Conservation (phyloP, 768 basidiomycete genomes). For the Lepiota brunneoincarnata region DNA sequence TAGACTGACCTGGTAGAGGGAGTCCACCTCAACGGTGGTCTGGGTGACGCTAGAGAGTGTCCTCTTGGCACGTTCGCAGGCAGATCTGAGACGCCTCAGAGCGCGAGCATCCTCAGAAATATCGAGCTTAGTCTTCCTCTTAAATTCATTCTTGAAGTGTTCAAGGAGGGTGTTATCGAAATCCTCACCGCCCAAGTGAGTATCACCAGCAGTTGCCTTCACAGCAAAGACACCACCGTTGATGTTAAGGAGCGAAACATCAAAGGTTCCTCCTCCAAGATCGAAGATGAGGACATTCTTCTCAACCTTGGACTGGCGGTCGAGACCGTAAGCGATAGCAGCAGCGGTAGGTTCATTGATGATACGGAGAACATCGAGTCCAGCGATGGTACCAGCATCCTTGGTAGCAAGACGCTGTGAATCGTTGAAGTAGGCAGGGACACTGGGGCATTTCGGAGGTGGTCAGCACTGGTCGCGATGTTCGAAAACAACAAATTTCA, state of each 20-base stretch:
- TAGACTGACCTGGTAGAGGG: constrained; percentile 79
- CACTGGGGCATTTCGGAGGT: constrained; percentile 38
- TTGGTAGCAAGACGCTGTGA: constrained; percentile 99
- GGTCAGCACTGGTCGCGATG: constrained; percentile 9
- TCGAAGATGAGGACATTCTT: constrained; percentile 99
- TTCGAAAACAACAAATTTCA: constrained; percentile 17
- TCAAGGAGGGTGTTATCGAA: constrained; percentile 98
- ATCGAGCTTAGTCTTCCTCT: constrained; percentile 94
- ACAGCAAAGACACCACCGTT: constrained; percentile 98
- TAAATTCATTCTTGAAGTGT: constrained; percentile 99
- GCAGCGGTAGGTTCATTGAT: constrained; percentile 99
- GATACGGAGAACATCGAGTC: constrained; percentile 99
- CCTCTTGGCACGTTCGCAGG: constrained; percentile 99
- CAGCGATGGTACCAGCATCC: constrained; percentile 97
- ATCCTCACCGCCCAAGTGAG: constrained; percentile 99
- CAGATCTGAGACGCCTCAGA: constrained; percentile 90
- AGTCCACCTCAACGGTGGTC: constrained; percentile 99
- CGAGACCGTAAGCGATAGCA: constrained; percentile 98
- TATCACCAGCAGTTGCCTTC: constrained; percentile 99
- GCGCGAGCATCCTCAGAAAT: constrained; percentile 97
- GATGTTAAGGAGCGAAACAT: constrained; percentile 98
- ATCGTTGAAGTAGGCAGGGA: constrained; percentile 99
- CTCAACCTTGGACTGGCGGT: constrained; percentile 91
- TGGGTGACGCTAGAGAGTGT: constrained; percentile 97
- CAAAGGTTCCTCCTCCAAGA: constrained; percentile 99